Conservation (phyloP, 2,329 filamentous ascomycete species). For the Phaeosphaeriaceae sp. region DNA sequence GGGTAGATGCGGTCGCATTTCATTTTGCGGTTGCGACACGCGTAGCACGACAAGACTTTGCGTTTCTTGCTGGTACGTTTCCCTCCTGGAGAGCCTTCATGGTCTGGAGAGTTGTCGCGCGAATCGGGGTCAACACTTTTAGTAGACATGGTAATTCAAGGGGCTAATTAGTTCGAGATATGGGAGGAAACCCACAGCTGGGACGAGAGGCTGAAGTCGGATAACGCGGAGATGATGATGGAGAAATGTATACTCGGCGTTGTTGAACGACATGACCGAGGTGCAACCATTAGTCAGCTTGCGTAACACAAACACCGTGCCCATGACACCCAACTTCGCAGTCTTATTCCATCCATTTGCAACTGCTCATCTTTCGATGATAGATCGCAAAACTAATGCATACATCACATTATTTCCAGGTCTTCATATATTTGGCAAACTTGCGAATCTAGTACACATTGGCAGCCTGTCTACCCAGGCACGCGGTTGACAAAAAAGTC, state of each 20-base stretch:
- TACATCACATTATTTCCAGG: too few relatives aligned
- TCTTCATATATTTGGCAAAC: too few relatives aligned
- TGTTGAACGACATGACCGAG: neutral
- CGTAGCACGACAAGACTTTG: constrained; percentile 56
- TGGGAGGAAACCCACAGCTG: neutral
- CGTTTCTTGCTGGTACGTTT: constrained; percentile 51
- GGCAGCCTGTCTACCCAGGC: too few relatives aligned
- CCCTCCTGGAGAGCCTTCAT: constrained; percentile 41
- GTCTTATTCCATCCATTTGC: neutral
- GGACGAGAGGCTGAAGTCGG: constrained; percentile 19
- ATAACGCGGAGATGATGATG: constrained; percentile 28
- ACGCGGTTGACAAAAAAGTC: too few relatives aligned
- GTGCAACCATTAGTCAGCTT: neutral
- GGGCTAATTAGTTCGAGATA: neutral
- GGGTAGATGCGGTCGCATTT: constrained; percentile 55
- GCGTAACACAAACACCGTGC: neutral
- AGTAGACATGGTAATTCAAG: constrained; percentile 31
- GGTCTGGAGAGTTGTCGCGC: constrained; percentile 39
- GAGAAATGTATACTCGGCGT: constrained; percentile 9
- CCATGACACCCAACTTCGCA: neutral
- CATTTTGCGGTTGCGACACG: constrained; percentile 55
- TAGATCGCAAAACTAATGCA: too few relatives aligned
- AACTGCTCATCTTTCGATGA: too few relatives aligned
- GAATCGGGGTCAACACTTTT: constrained; percentile 35
- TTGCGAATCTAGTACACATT: too few relatives aligned